These are phyloP conservation scores for Lodderomyces theae DNA, from an alignment of 1,139 yeast genomes.

Conservation along the genomic window DNA sequence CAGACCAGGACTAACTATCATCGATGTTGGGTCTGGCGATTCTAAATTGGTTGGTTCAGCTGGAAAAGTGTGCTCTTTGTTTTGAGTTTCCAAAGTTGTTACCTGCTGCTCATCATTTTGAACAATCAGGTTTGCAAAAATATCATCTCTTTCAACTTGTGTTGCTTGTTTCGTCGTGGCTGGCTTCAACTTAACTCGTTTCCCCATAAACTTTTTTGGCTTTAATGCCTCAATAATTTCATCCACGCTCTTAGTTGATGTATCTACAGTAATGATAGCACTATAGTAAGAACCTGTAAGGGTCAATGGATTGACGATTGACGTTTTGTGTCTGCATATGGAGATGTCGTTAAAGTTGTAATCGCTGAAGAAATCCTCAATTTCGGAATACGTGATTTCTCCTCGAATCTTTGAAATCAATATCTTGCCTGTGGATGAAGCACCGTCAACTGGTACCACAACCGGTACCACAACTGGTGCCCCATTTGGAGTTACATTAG, in stretches of 20 bases:
- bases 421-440: constrained; percentile 45
- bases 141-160: constrained; percentile 28
- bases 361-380: constrained; percentile 42
- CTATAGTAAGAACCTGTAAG: constrained; percentile 30
- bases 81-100: background rate
- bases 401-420: constrained; percentile 48
- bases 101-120: background rate
- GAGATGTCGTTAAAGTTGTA: constrained; percentile 47
- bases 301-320: constrained; percentile 14
- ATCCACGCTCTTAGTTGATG: constrained; percentile 35
- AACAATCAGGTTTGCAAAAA: too few relatives aligned
- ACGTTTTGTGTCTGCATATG: constrained; percentile 35
- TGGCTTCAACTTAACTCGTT: constrained; percentile 33
- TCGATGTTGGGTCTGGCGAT: constrained; percentile 1
- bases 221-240: constrained; percentile 42
- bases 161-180: constrained; percentile 47
- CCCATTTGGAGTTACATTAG: too few relatives aligned
- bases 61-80: background rate
- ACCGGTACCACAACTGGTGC: too few relatives aligned
- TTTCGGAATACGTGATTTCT: constrained; percentile 36
- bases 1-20: constrained; percentile 2
- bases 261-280: constrained; percentile 54
- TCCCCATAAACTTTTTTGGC: constrained; percentile 27
- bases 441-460: constrained; percentile 7
- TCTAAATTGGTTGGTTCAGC: background rate